Evolutionary conservation across 1,284 basidiomycete genomes (phyloP), one percentile per base, ranked within the genome.

Genomic region (Ceratobasidium sp.): DNA sequence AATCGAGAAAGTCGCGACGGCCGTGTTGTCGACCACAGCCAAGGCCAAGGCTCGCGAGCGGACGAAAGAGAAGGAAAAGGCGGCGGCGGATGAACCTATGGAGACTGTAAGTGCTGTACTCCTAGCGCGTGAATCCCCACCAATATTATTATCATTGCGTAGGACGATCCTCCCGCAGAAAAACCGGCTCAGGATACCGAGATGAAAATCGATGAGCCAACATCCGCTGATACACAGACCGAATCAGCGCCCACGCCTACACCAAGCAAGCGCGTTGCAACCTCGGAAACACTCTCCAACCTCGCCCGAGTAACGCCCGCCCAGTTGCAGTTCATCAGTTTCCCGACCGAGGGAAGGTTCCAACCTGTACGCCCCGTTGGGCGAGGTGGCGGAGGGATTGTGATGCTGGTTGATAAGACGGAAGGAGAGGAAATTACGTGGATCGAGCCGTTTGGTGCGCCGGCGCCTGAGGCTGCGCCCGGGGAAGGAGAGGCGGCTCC

Each of bases 1-100:
- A 0, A 91, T 94, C 49, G 89, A 92, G 58, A 97, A 96, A 83
- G 91, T 96, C 69, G 93, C 93, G 46, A 92, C 95, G 13, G 96
- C 95, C 34, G 95, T 98, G 7, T 86, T 98, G 51, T 97, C 95
- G 6, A 98, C 96, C 0, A 98, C 96, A 0, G 95, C 94, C 0
- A 96, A 95, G 82, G 93, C 93, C 16, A 94, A 95, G 81, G 95
- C 95, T 1, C 88, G 96, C 77, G 94, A 95, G 81, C 95, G 92
- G 86, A 92, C 83, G 34, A 88, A 87, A 81, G 85, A 86, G 80
- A 83, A 83, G 76, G 82, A 90, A 79, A 94, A 95, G 81, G 92
- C 91, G 58, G 92, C 87, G 41, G 90, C 88, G 9, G 92, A 92
- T 75, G 93, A 93, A 74, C 85, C 85, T 0, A 94, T 95, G 89